Base-by-base conservation (phyloP, 306 rosid species). In the Carpinus viminea region DNA sequence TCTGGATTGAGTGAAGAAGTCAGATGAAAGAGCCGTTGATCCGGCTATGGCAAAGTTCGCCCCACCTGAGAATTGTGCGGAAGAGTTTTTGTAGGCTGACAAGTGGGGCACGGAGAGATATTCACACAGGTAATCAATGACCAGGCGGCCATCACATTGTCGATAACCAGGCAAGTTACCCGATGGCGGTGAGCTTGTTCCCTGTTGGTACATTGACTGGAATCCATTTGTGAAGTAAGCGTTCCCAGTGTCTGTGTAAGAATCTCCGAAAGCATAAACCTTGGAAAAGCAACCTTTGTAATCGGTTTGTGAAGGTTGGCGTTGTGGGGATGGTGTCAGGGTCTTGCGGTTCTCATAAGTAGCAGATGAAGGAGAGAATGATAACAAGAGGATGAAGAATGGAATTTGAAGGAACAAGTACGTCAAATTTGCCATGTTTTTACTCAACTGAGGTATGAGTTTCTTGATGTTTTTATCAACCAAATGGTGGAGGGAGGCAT, bases 1-100 rank as follows among this genome's bases (percentile, higher is more conserved):
- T 4, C 17, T 47, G 21, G 34, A 10, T 28, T 16, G 17, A 8
- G 0, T 0, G n/a, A 54, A 75, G 68, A 68, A 50, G 8, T 81
- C 56, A 9, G 2, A 12, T 0, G 80, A 59, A 11, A 81, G 72
- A 5, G 76, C 3, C 3, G 80, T 54, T n/a, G 79, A 62, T 48
- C 84, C 84, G 15, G 72, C 79, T 6, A 81, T 75, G 5, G 80
- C 76, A 11, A 81, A 81, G 72, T 81, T 75, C 38, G 24, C 76
- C 34, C 76, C 72, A 2, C 26, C 1, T 8, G 62, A 16, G 70
- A 28, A 26, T 12, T 59, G 6, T 4, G 31, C 11, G 1, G 76
- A 46, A 18, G 53, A 24, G 3, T 31, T 38, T 47, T 52, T 54
- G 48, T 73, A 73, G 2, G 83, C 56, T 41, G 20, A 2, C 55